These are phyloP conservation scores for Plectranthus barbatus DNA, from an alignment of 257 asterid species.

Conservation along the genomic window DNA sequence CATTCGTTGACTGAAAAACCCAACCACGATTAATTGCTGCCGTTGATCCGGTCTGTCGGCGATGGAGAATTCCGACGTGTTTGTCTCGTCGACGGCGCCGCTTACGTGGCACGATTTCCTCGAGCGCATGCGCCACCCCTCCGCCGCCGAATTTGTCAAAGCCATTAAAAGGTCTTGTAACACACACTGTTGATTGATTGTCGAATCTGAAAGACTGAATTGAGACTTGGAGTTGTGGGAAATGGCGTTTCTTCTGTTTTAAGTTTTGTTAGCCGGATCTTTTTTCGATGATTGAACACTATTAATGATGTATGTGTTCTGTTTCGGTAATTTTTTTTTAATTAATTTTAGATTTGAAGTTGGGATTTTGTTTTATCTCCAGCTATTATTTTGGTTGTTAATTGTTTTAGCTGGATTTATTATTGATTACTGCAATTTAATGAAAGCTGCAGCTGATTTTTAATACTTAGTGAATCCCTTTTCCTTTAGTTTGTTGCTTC, in stretches of 20 bases:
- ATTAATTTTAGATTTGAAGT: neutral
- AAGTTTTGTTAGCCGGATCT: neutral
- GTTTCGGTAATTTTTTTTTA: neutral
- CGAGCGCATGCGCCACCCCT: conserved; percentile 97
- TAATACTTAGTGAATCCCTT: neutral
- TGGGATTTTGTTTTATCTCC: neutral
- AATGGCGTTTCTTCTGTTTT: neutral
- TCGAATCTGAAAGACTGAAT: neutral
- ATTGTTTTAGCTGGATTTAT: neutral
- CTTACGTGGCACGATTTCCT: conserved; percentile 95
- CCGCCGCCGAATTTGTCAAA: conserved; percentile 90
- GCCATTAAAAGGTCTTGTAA: conserved; percentile 62
- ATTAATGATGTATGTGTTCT: neutral
- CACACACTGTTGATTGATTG: neutral
- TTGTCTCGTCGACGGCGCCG: conserved; percentile 82
- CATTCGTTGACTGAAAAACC: conserved; percentile 21
- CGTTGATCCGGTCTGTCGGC: conserved; percentile 30
- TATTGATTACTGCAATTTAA: neutral
- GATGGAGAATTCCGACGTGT: conserved; percentile 83
- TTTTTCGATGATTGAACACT: neutral
- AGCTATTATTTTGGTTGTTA: neutral
- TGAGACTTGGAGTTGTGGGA: neutral
- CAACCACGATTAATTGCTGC: conserved; percentile 19
- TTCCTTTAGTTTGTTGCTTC: neutral
- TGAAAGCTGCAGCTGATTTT: neutral